Evolutionary conservation across 2,329 filamentous ascomycete genomes (phyloP).

Genomic region (Talaromyces sp.): DNA sequence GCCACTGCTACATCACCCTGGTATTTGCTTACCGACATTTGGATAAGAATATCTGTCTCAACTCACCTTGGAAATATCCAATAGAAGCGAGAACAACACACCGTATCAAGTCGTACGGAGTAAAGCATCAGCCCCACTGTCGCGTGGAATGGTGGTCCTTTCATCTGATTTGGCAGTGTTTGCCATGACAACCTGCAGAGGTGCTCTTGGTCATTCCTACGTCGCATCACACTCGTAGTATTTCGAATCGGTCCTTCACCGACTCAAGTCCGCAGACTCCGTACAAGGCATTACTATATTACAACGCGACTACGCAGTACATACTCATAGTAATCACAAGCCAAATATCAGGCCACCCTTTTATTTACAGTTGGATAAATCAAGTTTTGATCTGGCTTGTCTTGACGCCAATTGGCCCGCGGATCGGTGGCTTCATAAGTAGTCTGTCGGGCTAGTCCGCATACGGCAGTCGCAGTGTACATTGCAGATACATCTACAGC

Average conservation of each 20-base stretch:
- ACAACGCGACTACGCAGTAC: too few species aligned
- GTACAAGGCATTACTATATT: too few species aligned
- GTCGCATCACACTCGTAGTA: background rate
- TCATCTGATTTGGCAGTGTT: background rate
- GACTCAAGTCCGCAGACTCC: background rate
- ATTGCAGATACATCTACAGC: background rate
- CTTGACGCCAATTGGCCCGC: background rate
- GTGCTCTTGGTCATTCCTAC: background rate
- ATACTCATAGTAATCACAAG: too few species aligned
- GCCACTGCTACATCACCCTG: background rate
- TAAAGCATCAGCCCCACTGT: constrained; percentile 13
- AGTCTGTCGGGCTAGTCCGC: background rate
- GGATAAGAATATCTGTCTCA: background rate
- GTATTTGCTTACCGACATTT: background rate
- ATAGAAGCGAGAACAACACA: background rate
- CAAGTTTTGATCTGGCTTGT: background rate
- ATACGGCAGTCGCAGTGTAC: background rate
- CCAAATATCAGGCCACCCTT: background rate
- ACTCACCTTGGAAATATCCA: background rate
- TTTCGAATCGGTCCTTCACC: background rate
- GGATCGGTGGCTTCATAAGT: background rate
- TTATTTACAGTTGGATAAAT: background rate
- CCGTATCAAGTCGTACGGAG: background rate
- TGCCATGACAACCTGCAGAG: constrained; percentile 10
- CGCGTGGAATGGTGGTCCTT: constrained; percentile 16